Percentiles rank a stretch among this genome's conserved stretches.
phyloP scores from a whole-genome alignment of 495 filamentous ascomycete species.

The Penicillium bialowiezense region DNA sequence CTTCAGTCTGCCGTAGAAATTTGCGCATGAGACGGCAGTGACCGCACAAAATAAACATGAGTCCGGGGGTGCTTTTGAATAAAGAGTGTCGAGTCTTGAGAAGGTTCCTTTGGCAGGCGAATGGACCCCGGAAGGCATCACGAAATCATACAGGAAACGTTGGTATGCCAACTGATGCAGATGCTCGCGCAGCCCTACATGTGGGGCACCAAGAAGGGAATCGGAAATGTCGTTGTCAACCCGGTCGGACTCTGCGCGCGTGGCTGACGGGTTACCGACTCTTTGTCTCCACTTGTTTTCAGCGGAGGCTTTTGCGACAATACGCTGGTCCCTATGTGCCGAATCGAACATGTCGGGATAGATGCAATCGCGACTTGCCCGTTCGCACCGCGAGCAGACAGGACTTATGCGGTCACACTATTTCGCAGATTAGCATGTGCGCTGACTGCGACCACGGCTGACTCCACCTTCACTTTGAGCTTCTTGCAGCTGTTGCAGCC shows the following conservation, averaged over 20 bases:
- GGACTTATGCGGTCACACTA: constrained; percentile 10
- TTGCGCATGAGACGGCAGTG: constrained; percentile 8
- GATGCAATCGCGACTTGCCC: constrained; percentile 1
- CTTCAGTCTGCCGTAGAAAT: constrained; percentile 8
- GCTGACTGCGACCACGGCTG: neutral
- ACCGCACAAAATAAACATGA: constrained; percentile 9
- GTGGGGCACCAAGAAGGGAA: neutral
- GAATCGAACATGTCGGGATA: constrained; percentile 9
- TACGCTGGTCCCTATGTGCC: constrained; percentile 13
- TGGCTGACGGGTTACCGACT: neutral
- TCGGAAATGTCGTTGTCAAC: neutral
- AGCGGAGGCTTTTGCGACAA: constrained; percentile 3
- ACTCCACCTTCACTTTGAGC: neutral
- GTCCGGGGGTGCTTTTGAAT: neutral
- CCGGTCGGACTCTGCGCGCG: neutral
- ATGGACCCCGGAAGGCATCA: constrained; percentile 1
- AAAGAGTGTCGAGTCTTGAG: neutral
- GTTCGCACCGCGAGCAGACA: constrained; percentile 5
- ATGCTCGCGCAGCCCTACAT: neutral
- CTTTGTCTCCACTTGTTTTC: constrained; percentile 14
- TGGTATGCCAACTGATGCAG: constrained; percentile 9
- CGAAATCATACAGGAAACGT: constrained; percentile 14
- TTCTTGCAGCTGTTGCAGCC: neutral
- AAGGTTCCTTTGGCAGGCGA: neutral
- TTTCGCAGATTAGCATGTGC: neutral